These are phyloP conservation scores for Candida xiaguanensis DNA, from an alignment of 805 yeast genomes.

Conservation along the genomic window DNA sequence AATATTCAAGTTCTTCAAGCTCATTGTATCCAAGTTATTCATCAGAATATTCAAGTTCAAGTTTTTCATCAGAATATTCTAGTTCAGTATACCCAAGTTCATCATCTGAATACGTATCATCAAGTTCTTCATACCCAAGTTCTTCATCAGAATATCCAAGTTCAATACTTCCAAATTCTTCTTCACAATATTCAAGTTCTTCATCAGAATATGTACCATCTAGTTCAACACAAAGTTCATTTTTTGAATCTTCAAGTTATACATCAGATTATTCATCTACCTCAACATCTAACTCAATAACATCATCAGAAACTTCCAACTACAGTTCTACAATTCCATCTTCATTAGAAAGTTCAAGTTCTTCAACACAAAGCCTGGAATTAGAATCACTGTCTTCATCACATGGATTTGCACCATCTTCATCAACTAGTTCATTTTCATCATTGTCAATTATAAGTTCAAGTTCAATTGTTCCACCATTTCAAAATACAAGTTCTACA, in stretches of 20 bases:
- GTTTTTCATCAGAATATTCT: background rate
- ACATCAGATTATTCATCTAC: background rate
- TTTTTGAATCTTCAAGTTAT: background rate
- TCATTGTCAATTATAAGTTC: background rate
- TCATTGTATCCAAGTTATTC: background rate
- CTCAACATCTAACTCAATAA: background rate
- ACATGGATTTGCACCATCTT: background rate
- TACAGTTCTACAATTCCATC: background rate
- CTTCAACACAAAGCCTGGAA: too few species aligned
- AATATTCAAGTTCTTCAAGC: background rate
- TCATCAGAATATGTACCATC: too few species aligned
- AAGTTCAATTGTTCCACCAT: constrained; percentile 1
- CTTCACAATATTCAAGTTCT: too few species aligned
- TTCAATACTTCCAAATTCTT: too few species aligned
- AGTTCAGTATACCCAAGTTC: background rate
- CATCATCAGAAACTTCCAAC: background rate
- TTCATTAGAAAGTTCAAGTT: background rate
- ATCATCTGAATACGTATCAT: too few species aligned
- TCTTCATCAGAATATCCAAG: too few species aligned
- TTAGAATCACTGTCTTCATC: too few species aligned
- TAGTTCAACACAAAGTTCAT: too few species aligned
- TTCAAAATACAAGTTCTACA: background rate
- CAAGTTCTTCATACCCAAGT: too few species aligned
- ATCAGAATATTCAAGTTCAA: background rate
- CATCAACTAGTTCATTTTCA: background rate